These are phyloP conservation scores for Aspergillus spinulosporus DNA, from an alignment of 2,329 filamentous ascomycete species.

Conservation along the genomic window DNA sequence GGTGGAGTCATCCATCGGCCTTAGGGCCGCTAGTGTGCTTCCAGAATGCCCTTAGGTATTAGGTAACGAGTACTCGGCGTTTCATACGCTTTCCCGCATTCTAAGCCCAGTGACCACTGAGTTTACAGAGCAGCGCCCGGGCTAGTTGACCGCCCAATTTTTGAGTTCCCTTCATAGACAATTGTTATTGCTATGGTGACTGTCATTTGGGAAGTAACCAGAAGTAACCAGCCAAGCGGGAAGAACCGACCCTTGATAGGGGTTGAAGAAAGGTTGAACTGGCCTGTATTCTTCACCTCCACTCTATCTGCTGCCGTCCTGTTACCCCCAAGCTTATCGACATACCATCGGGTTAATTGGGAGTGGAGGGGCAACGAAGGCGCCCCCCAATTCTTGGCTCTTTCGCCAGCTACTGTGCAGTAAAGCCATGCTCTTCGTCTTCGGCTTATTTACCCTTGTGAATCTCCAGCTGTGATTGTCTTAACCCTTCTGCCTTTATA, in stretches of 20 bases:
- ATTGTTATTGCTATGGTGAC: not conserved
- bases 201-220: not conserved
- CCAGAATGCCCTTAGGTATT: slow-evolving; percentile 16
- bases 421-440: too few species aligned
- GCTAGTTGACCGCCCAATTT: slow-evolving; percentile 4
- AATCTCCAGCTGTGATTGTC: too few species aligned
- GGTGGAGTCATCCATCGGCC: slow-evolving; percentile 13
- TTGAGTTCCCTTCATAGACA: not conserved
- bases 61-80: slow-evolving; percentile 14
- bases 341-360: not conserved
- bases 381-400: slow-evolving; percentile 5
- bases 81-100: not conserved
- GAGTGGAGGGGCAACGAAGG: slow-evolving; percentile 7
- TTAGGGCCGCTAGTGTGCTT: slow-evolving; percentile 17
- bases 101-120: not conserved
- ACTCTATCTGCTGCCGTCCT: not conserved
- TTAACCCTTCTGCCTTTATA: too few species aligned
- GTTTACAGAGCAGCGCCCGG: not conserved
- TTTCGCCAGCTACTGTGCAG: not conserved
- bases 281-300: not conserved
- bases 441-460: too few species aligned
- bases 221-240: too few species aligned
- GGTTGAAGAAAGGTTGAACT: not conserved
- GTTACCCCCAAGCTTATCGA: slow-evolving; percentile 11
- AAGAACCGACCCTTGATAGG: not conserved